A percentile compares a stretch with the other conserved stretches of the same genome.
phyloP scores from a whole-genome alignment of 1,284 basidiomycete genomes.

The Gomphus bonarii region DNA sequence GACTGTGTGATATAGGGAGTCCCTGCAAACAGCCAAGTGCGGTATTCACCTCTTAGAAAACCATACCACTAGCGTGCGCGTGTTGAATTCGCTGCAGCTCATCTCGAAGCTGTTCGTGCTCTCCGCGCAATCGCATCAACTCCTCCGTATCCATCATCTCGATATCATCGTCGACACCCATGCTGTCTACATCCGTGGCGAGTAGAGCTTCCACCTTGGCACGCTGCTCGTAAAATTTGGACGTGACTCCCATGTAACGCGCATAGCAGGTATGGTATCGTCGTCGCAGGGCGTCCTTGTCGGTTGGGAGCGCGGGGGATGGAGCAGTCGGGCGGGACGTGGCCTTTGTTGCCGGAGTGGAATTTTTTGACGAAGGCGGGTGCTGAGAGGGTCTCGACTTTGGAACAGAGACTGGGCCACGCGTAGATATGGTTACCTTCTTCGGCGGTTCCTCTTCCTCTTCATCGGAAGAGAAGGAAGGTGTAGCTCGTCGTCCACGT shows the following conservation, averaged over 20 bases:
- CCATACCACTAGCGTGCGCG: background rate
- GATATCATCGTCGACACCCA: conserved; percentile 32
- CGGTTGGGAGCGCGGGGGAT: conserved; percentile 26
- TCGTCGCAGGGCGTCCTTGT: conserved; percentile 37
- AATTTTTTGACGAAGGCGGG: conserved; percentile 13
- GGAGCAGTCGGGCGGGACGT: conserved; percentile 17
- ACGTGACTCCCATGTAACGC: conserved; percentile 37
- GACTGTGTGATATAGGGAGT: background rate
- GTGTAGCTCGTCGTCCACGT: conserved; percentile 32
- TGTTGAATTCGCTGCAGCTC: conserved; percentile 13
- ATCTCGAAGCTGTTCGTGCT: conserved; percentile 12
- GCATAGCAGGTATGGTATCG: conserved; percentile 41
- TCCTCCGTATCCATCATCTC: conserved; percentile 46
- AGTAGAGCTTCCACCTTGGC: conserved; percentile 35
- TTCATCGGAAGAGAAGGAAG: conserved; percentile 39
- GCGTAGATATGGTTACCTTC: conserved; percentile 10
- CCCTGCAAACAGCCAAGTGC: too few species aligned
- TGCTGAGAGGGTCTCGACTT: conserved; percentile 11
- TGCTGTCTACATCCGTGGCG: conserved; percentile 21
- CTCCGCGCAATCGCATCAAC: conserved; percentile 28
- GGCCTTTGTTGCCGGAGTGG: conserved; percentile 14
- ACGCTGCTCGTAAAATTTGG: conserved; percentile 36
- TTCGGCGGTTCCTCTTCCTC: conserved; percentile 30
- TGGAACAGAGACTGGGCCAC: conserved; percentile 11
- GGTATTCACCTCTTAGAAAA: background rate